A percentile compares a stretch with the other conserved stretches of the same genome.
Conservation (phyloP, 345 rosid species). For the Salix caprea region DNA sequence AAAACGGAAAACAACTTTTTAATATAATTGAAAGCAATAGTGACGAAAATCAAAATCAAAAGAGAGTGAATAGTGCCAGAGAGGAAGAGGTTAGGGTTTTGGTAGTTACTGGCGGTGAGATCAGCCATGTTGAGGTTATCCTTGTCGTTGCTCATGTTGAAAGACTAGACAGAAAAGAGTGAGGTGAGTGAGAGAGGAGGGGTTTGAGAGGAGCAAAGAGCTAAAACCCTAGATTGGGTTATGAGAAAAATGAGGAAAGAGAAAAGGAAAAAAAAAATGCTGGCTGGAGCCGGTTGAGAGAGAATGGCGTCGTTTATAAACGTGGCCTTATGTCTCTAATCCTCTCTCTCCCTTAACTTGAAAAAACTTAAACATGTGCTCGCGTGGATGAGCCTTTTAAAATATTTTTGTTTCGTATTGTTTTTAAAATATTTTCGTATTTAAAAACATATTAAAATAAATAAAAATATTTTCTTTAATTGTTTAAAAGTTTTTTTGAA, state of each 20-base stretch:
- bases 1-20: neutral
- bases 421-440: too few species aligned
- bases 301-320: neutral
- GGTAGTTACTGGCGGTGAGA: slow-evolving; percentile 56
- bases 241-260: neutral
- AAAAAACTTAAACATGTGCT: neutral
- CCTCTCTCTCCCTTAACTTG: neutral
- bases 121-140: slow-evolving; percentile 59
- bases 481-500: too few species aligned
- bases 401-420: too few species aligned
- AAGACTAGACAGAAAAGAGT: neutral
- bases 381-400: neutral
- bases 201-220: slow-evolving; percentile 3
- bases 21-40: neutral
- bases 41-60: neutral
- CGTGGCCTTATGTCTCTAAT: neutral
- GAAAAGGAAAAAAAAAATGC: neutral
- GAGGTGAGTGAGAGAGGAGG: neutral
- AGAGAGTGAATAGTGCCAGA: neutral
- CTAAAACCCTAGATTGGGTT: slow-evolving; percentile 55
- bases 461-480: too few species aligned
- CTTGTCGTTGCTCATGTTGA: slow-evolving; percentile 58
- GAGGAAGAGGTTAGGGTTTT: neutral
- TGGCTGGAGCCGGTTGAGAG: neutral
- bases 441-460: too few species aligned